phyloP scores from a whole-genome alignment of 306 rosid genomes.

The Oemleria cerasiformis region DNA sequence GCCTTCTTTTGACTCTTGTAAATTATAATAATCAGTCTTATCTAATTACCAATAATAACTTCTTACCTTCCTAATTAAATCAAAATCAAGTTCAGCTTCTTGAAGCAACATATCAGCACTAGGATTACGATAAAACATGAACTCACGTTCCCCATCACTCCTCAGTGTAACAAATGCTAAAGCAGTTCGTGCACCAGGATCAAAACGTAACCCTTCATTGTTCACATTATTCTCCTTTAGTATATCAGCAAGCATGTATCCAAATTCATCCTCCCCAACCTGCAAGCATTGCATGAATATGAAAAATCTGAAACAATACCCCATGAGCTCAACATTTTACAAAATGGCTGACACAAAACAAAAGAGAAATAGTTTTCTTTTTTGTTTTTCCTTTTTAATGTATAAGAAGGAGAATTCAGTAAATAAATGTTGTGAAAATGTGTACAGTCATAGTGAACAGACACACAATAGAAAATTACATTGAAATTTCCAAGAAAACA shows the following conservation, averaged over 20 bases:
- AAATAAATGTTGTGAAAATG: too few species aligned
- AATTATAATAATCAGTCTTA: not conserved
- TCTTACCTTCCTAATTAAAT: constrained; percentile 71
- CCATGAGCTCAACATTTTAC: not conserved
- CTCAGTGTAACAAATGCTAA: constrained; percentile 91
- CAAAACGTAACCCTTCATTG: constrained; percentile 81
- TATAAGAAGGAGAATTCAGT: not conserved
- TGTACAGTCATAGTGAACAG: too few species aligned
- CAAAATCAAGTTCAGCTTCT: constrained; percentile 75
- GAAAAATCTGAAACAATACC: not conserved
- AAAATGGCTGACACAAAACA: not conserved
- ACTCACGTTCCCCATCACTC: constrained; percentile 90
- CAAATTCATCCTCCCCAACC: constrained; percentile 99
- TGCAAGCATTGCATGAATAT: constrained; percentile 31
- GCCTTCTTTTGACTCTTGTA: not conserved
- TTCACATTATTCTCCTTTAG: constrained; percentile 84
- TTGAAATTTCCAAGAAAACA: not conserved
- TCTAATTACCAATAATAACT: constrained; percentile 6
- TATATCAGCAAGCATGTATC: constrained; percentile 91
- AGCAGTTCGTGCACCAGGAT: constrained; percentile 93
- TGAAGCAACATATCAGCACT: constrained; percentile 95
- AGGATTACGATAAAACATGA: constrained; percentile 99
- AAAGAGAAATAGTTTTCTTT: not conserved
- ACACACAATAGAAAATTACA: not conserved
- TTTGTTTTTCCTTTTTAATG: not conserved